These are phyloP conservation scores for Kwoniella heveanensis DNA, from an alignment of 768 basidiomycete species.

Conservation along the genomic window DNA sequence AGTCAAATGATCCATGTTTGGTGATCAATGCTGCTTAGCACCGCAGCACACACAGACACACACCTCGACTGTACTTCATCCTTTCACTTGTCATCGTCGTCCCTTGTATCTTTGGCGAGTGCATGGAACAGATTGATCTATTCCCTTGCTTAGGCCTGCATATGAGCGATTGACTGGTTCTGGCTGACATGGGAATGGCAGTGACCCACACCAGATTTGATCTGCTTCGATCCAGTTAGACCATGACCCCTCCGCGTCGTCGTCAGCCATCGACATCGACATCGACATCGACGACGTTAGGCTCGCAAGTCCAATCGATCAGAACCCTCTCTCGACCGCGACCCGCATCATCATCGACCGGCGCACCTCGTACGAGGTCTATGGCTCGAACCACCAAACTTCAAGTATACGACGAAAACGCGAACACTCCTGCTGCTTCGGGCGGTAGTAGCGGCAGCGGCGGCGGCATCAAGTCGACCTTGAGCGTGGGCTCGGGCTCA, in stretches of 20 bases:
- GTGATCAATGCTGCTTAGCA: neutral
- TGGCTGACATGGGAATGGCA: neutral
- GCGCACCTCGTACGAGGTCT: constrained; percentile 16
- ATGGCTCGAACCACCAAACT: constrained; percentile 10
- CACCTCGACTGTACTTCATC: too few relatives aligned
- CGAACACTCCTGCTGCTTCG: neutral
- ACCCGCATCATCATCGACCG: neutral
- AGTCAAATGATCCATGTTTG: too few relatives aligned
- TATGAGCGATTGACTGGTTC: neutral
- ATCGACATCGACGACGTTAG: constrained; percentile 12
- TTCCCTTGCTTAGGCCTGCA: too few relatives aligned
- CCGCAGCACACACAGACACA: too few relatives aligned
- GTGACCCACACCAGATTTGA: neutral
- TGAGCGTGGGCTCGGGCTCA: neutral
- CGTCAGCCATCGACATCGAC: constrained; percentile 15
- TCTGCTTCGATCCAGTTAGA: neutral
- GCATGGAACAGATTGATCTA: too few relatives aligned
- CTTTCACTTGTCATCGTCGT: too few relatives aligned
- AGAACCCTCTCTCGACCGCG: neutral
- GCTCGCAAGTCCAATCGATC: constrained; percentile 6
- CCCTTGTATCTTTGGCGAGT: too few relatives aligned
- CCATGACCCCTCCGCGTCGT: constrained; percentile 21
- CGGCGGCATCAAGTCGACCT: neutral
- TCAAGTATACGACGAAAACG: constrained; percentile 19
- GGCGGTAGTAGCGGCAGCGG: neutral